Percentiles rank a stretch among this genome's conserved stretches.
phyloP scores from a whole-genome alignment of 148 eudicot species.

The Fagopyrum tataricum region DNA sequence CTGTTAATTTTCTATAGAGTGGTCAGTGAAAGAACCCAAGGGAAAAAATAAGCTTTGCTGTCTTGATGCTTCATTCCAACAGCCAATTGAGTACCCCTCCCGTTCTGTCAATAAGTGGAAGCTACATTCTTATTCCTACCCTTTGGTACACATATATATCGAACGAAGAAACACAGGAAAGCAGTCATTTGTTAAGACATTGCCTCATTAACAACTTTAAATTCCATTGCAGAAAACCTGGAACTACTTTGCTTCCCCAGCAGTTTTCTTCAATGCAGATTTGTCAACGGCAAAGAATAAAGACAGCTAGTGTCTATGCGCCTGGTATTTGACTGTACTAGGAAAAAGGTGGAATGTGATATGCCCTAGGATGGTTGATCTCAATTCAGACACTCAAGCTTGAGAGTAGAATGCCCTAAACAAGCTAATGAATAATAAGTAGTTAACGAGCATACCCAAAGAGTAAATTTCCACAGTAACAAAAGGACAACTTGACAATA shows the following conservation, averaged over 20 bases:
- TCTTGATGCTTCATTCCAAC: constrained; percentile 1
- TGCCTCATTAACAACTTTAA: too few species aligned
- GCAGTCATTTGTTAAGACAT: too few species aligned
- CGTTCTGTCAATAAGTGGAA: background rate
- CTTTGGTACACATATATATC: background rate
- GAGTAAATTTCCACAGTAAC: background rate
- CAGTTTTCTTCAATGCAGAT: background rate
- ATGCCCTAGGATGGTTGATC: background rate
- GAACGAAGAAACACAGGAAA: too few species aligned
- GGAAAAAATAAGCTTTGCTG: background rate
- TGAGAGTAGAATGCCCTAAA: background rate
- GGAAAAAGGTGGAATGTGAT: background rate
- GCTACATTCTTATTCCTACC: background rate
- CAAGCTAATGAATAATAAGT: background rate
- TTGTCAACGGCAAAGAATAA: background rate
- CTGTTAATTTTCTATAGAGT: background rate
- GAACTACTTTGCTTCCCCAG: background rate
- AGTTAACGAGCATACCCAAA: background rate
- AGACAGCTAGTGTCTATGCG: background rate
- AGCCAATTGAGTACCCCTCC: background rate
- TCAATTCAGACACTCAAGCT: background rate
- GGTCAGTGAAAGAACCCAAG: background rate
- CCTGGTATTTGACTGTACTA: background rate
- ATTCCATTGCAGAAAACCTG: too few species aligned
- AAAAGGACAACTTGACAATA: background rate